phyloP scores from a whole-genome alignment of 208 protist species.

The Lotmaria passim region DNA sequence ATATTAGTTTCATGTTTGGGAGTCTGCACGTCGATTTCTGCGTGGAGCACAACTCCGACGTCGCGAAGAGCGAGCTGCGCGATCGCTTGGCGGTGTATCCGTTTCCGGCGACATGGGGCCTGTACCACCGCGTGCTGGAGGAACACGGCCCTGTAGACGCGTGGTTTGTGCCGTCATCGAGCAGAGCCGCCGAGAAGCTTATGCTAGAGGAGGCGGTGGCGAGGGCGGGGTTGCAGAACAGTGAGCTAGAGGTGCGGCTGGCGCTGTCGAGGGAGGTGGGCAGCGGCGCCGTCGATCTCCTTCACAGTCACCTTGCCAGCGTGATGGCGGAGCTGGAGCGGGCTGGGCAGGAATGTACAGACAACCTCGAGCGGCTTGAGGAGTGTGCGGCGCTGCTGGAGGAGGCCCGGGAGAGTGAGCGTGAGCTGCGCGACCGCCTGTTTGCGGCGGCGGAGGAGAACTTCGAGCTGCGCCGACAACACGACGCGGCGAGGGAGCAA shows the following conservation, averaged over 20 bases:
- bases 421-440: slow-evolving; percentile 42
- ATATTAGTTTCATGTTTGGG: slow-evolving; percentile 31
- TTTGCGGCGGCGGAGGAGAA: slow-evolving; percentile 52
- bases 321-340: slow-evolving; percentile 50
- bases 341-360: slow-evolving; percentile 51
- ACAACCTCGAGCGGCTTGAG: slow-evolving; percentile 67
- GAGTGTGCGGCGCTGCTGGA: slow-evolving; percentile 69
- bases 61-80: slow-evolving; percentile 21
- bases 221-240: slow-evolving; percentile 13
- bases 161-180: too few relatives aligned
- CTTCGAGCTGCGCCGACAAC: slow-evolving; percentile 9
- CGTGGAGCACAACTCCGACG: slow-evolving; percentile 46
- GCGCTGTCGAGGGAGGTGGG: not conserved
- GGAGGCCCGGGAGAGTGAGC: slow-evolving; percentile 57
- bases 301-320: slow-evolving; percentile 1
- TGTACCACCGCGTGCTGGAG: slow-evolving; percentile 6
- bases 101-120: slow-evolving; percentile 15
- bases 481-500: slow-evolving; percentile 2
- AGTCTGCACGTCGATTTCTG: slow-evolving; percentile 43
- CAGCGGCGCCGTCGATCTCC: slow-evolving; percentile 7
- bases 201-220: slow-evolving; percentile 21
- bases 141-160: not conserved
- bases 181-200: slow-evolving; percentile 1
- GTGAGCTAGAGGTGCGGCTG: slow-evolving; percentile 14
- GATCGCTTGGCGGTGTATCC: slow-evolving; percentile 17